These are phyloP conservation scores for Camelina laxa DNA, from an alignment of 345 rosid species.

Conservation along the genomic window DNA sequence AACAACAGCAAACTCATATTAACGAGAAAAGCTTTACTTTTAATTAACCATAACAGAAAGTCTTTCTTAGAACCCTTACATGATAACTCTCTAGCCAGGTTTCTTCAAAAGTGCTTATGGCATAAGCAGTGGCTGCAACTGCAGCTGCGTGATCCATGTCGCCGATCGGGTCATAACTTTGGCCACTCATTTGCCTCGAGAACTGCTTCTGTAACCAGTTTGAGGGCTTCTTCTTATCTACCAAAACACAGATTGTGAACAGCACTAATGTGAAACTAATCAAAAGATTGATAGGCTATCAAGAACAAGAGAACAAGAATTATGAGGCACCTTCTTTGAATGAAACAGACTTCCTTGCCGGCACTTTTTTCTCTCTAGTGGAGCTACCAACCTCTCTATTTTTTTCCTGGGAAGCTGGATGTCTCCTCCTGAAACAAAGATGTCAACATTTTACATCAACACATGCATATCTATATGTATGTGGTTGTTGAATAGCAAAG, in stretches of 20 bases:
- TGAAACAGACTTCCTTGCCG: slow-evolving; percentile 45
- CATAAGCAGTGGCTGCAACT: slow-evolving; percentile 47
- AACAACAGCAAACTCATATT: background rate
- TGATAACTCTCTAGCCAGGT: slow-evolving; percentile 36
- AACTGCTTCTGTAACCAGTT: slow-evolving; percentile 44
- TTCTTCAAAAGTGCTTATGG: slow-evolving; percentile 36
- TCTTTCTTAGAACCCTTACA: slow-evolving; percentile 1
- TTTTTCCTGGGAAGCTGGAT: slow-evolving; percentile 20
- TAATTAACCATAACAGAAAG: background rate
- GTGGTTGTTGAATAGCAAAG: background rate
- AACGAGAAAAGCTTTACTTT: background rate
- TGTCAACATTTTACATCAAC: slow-evolving; percentile 1
- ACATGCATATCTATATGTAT: background rate
- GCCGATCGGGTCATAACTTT: slow-evolving; percentile 36
- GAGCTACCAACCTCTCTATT: slow-evolving; percentile 15
- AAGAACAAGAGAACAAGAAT: background rate
- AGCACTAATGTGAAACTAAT: background rate
- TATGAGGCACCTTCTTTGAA: slow-evolving; percentile 43
- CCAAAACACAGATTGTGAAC: slow-evolving; percentile 12
- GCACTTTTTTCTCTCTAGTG: slow-evolving; percentile 31
- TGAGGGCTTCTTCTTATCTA: slow-evolving; percentile 41
- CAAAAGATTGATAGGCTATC: slow-evolving; percentile 10
- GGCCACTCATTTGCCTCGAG: slow-evolving; percentile 41
- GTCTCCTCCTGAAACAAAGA: slow-evolving; percentile 37
- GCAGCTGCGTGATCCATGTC: slow-evolving; percentile 45